Evolutionary conservation across 345 rosid genomes (phyloP), one percentile per base, ranked within the genome.

Genomic region (Erysimum cheiranthoides): DNA sequence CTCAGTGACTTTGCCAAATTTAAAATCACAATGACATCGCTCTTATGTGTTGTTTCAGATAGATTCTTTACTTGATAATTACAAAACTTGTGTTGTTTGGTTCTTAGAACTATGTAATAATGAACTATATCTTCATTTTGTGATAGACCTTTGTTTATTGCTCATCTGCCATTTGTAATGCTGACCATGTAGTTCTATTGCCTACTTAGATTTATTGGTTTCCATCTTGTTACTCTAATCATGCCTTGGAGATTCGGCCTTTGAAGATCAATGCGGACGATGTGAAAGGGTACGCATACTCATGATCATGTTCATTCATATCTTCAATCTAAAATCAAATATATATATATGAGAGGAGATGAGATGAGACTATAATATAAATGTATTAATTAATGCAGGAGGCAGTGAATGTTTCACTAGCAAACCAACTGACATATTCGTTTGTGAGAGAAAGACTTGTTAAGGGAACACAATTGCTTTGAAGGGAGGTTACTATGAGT

Each of bases 401-500:
- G 81, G 96, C 97, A 2, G 98, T 94, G 91, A 94, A 94, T 83
- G 90, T 92, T 30, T 94, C 98, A 3, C 85, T 94, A 35, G 96
- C 87, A 66, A 86, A 94, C 80, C 67, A 92, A 74, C 88, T 94
- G 36, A 89, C 91, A 0, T 94, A 94, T 62, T 97, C 98, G 47
- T 94, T 94, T 83, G 98, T 94, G 85, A 87, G 97, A 78, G 84
- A 90, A 17, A 97, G 97, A 3, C 73, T 94, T 81, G 92, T 82
- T 79, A 94, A 86, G 28, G 88, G 87, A 72, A 94, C 97, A 7
- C 91, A n/a, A n/a, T 94, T 11, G 70, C 90, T 35, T 70, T 94
- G 73, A 90, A 89, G 82, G 98, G 97, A 43, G 98, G 95, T 18
- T 84, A 94, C 88, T 94, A 92, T 65, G 97, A 94, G 69, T 94